Percentiles rank a stretch among this genome's conserved stretches.
Evolutionary conservation across 208 protist genomes (phyloP).

Genomic region (Trypanosoma grayi): DNA sequence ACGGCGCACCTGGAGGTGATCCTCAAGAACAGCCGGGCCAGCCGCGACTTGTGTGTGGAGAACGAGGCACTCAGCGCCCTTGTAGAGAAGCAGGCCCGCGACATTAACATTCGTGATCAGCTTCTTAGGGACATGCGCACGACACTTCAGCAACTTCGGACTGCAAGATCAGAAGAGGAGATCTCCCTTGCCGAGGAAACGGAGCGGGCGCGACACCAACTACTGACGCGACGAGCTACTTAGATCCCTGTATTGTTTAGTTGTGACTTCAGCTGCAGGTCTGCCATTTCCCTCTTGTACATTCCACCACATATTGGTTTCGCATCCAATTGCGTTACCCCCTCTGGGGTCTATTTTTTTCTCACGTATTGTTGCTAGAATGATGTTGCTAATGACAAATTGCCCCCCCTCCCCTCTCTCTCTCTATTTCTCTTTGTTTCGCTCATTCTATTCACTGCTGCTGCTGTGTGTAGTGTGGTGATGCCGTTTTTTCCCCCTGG

Average conservation of each 20-base stretch:
- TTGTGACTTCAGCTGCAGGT: too few relatives aligned
- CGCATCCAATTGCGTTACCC: too few relatives aligned
- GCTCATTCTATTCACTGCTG: too few relatives aligned
- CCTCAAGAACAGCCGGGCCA: not conserved
- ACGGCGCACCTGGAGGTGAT: not conserved
- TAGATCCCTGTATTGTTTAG: too few relatives aligned
- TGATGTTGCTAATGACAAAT: too few relatives aligned
- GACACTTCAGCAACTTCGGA: not conserved
- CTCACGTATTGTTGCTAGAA: too few relatives aligned
- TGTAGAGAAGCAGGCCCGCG: conserved; percentile 10
- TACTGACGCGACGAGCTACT: not conserved
- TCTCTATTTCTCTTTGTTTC: too few relatives aligned
- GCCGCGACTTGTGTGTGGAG: not conserved
- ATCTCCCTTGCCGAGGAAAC: not conserved
- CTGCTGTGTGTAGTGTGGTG: too few relatives aligned
- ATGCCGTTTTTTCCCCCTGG: not conserved
- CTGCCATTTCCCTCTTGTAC: too few relatives aligned
- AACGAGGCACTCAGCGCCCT: conserved; percentile 1
- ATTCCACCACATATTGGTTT: too few relatives aligned
- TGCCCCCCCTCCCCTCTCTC: too few relatives aligned
- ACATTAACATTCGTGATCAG: conserved; percentile 6
- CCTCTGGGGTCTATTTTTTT: too few relatives aligned
- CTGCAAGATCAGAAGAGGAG: conserved; percentile 1
- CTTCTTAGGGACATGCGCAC: conserved; percentile 15
- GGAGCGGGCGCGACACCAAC: not conserved